Conservation (phyloP, 2,329 filamentous ascomycete genomes). For the Immersiporthe knoxdaviesiana region DNA sequence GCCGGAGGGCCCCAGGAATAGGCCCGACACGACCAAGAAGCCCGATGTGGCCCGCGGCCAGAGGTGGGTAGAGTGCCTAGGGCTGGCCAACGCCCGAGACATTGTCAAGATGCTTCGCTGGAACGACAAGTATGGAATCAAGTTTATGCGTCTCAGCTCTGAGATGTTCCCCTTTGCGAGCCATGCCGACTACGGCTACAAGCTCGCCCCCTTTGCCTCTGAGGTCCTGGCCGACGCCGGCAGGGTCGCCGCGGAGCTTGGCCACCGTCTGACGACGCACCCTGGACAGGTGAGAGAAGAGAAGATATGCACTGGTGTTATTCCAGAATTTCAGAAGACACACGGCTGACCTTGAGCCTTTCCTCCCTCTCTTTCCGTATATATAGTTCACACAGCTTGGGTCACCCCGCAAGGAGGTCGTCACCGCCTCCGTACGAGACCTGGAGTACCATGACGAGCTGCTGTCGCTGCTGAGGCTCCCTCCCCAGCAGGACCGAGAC, state of each 20-base stretch:
- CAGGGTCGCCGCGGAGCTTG: constrained; percentile 73
- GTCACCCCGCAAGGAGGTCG: constrained; percentile 77
- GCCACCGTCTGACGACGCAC: constrained; percentile 86
- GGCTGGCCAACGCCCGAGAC: constrained; percentile 81
- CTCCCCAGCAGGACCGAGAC: constrained; percentile 77
- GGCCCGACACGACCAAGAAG: constrained; percentile 74
- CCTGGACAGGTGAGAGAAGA: constrained; percentile 68
- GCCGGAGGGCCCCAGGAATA: constrained; percentile 83
- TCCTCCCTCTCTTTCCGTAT: not conserved
- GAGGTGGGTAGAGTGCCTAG: constrained; percentile 74
- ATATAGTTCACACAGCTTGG: constrained; percentile 85
- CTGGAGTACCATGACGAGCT: constrained; percentile 88
- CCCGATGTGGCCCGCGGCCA: constrained; percentile 69
- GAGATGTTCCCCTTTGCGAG: constrained; percentile 98
- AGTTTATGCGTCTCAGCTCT: constrained; percentile 87
- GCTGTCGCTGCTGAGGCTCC: constrained; percentile 75
- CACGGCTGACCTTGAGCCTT: not conserved
- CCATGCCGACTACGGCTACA: constrained; percentile 85
- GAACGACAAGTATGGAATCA: constrained; percentile 92
- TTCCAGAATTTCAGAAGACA: not conserved
- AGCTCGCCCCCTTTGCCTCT: constrained; percentile 79
- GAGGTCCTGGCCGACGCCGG: constrained; percentile 78
- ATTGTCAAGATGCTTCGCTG: constrained; percentile 84
- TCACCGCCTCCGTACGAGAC: constrained; percentile 77
- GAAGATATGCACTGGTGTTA: not conserved